phyloP scores from a whole-genome alignment of 2,329 filamentous ascomycete species.

The Pseudopyrenochaeta lycopersici region DNA sequence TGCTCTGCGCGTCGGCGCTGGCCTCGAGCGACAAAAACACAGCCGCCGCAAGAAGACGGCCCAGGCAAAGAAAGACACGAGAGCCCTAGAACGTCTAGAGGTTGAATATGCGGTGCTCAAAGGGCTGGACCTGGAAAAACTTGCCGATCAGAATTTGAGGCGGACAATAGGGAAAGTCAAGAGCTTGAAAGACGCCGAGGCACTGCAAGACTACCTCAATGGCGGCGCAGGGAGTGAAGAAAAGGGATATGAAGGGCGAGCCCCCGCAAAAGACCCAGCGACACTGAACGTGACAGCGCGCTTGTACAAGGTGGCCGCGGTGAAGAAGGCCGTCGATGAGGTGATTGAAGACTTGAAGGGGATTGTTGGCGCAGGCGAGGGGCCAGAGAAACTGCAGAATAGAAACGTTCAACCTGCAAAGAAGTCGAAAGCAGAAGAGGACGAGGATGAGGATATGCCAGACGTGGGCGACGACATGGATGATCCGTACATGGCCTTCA shows the following conservation, averaged over 20 bases:
- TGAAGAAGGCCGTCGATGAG: constrained; percentile 63
- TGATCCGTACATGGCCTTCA: constrained; percentile 47
- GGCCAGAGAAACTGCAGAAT: constrained; percentile 11
- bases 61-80: constrained; percentile 54
- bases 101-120: constrained; percentile 69
- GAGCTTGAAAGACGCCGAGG: constrained; percentile 61
- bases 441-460: constrained; percentile 29
- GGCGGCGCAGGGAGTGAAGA: not conserved
- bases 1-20: constrained; percentile 76
- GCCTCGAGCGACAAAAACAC: constrained; percentile 80
- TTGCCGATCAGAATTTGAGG: constrained; percentile 64
- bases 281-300: constrained; percentile 67
- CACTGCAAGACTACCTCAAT: constrained; percentile 52
- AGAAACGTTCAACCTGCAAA: constrained; percentile 14
- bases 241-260: not conserved
- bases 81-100: constrained; percentile 67
- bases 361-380: constrained; percentile 37
- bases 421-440: constrained; percentile 20
- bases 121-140: constrained; percentile 60
- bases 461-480: constrained; percentile 39
- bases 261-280: constrained; percentile 50
- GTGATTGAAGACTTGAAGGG: constrained; percentile 54
- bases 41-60: constrained; percentile 69
- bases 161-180: constrained; percentile 67
- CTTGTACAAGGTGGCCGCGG: constrained; percentile 67